phyloP scores from a whole-genome alignment of 495 filamentous ascomycete species.

The Mytilinidion resinicola region DNA sequence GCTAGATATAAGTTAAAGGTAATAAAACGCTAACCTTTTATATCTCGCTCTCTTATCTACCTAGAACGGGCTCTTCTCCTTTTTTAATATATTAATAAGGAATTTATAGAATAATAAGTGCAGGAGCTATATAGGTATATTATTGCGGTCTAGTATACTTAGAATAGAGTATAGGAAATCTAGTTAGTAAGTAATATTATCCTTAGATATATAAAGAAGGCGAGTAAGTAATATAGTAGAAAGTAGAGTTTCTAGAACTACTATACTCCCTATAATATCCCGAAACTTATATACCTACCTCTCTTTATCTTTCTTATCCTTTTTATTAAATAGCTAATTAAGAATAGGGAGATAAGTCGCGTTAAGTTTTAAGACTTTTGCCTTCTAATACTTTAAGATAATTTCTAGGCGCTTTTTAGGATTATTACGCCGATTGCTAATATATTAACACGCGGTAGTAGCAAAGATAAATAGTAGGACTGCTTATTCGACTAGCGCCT shows the following conservation, averaged over 20 bases:
- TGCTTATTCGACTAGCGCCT: conserved; percentile 34
- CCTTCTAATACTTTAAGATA: no score
- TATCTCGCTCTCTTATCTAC: conserved; percentile 38
- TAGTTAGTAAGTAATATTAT: conserved; percentile 20
- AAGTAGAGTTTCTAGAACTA: conserved; percentile 31
- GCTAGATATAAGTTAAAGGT: conserved; percentile 34
- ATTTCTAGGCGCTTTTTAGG: conserved; percentile 12
- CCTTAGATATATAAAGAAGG: conserved; percentile 19
- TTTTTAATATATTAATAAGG: conserved; percentile 37
- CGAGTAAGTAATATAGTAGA: conserved; percentile 27
- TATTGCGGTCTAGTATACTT: conserved; percentile 30
- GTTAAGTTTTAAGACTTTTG: no score
- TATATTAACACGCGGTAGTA: conserved; percentile 15
- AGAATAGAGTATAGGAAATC: conserved; percentile 37
- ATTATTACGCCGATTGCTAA: conserved; percentile 5
- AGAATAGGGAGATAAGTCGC: conserved; percentile 29
- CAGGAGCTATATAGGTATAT: conserved; percentile 36
- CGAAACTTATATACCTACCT: conserved; percentile 24
- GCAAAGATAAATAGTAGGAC: conserved; percentile 31
- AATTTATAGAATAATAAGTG: conserved; percentile 50
- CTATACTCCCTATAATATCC: conserved; percentile 34
- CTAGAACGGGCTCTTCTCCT: conserved; percentile 34
- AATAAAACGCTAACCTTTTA: conserved; percentile 33
- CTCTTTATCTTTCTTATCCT: conserved; percentile 14
- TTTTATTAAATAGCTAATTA: conserved; percentile 16